A percentile compares a stretch with the other conserved stretches of the same genome.
Conservation (phyloP, 1,284 basidiomycete genomes). For the Boletus calvinii region DNA sequence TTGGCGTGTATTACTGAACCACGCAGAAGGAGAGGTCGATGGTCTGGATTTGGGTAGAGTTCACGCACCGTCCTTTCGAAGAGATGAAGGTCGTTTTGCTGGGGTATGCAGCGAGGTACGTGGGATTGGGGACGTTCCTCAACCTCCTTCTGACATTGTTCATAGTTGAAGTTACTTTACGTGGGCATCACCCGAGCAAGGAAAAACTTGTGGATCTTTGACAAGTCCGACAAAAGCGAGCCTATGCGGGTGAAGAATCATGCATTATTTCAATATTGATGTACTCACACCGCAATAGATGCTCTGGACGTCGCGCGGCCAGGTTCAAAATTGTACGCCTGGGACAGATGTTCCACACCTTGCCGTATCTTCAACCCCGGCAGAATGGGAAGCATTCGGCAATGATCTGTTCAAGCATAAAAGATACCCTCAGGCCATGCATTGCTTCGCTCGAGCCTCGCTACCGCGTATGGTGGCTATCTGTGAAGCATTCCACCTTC, state of each 20-base stretch:
- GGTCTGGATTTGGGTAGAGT: slow-evolving; percentile 15
- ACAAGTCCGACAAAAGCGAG: slow-evolving; percentile 54
- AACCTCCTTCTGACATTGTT: not conserved
- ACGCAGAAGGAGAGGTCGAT: slow-evolving; percentile 27
- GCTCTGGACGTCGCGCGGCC: slow-evolving; percentile 46
- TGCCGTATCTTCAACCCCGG: slow-evolving; percentile 45
- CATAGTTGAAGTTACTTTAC: slow-evolving; percentile 65
- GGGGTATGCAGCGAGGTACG: slow-evolving; percentile 60
- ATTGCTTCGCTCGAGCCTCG: slow-evolving; percentile 58
- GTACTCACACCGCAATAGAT: slow-evolving; percentile 35
- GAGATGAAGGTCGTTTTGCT: slow-evolving; percentile 50
- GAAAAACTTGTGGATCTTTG: slow-evolving; percentile 67
- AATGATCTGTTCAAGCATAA: slow-evolving; percentile 52
- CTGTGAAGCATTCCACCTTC: slow-evolving; percentile 44
- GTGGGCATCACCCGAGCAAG: slow-evolving; percentile 70
- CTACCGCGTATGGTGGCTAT: slow-evolving; percentile 45
- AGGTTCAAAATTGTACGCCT: slow-evolving; percentile 45
- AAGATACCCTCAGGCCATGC: slow-evolving; percentile 57
- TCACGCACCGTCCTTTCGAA: slow-evolving; percentile 47
- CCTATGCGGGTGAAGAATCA: slow-evolving; percentile 52
- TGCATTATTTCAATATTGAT: not conserved
- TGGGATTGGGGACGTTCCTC: not conserved
- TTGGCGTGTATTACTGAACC: slow-evolving; percentile 63
- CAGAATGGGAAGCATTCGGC: slow-evolving; percentile 58
- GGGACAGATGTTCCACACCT: slow-evolving; percentile 46